Base-by-base conservation (phyloP, 2,329 filamentous ascomycete species). In the Purpureocillium takamizusanense region DNA sequence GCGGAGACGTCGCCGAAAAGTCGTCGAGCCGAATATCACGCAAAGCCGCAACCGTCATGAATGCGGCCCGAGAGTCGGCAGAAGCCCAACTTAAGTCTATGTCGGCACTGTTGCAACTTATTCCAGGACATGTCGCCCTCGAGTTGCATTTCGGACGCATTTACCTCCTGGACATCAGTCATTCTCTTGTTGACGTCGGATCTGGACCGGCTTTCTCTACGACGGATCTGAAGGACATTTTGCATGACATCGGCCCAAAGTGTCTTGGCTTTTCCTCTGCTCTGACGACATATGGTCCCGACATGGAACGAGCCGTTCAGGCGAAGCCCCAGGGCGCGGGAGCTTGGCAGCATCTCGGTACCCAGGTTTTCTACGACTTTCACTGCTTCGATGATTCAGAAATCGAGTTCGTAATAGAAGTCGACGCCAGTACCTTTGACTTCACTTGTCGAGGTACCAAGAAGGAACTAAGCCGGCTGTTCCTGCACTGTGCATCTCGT, bases 401-500 rank as follows among this genome's bases (percentile, higher is more conserved):
- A 3, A 21, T 43, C 12, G 23, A 33, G 2, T 46, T 54, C 33
- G 28, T 47, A 12, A 38, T 61, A 4, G 51, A 54, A 15, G 41
- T 61, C 2, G 48, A 60, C 16, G 51, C 53, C 7, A 31, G 49
- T 4, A 54, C 42, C 1, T 54, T 53, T 16, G 21, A 37, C 2
- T 46, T 51, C 37, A 34, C 35, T 12, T 57, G 49, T 28, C 43
- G 43, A 21, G 45, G 48, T 3, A 25, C 35, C 18, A 27, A 12
- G 6, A 35, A 47, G 11, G 50, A 55, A 12, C 12, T 55, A 2
- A 47, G 45, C 2, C 28, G 39, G n/a, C 34, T 54, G 3, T 50
- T 49, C 27, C 33, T 61, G 3, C 58, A 61, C 21, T 61, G 58
- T 25, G 40, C 51, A 6, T 42, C 41, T 5, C 46, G 50, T 9